Base-by-base conservation (phyloP, 768 basidiomycete species). In the Austroboletus eburneus region DNA sequence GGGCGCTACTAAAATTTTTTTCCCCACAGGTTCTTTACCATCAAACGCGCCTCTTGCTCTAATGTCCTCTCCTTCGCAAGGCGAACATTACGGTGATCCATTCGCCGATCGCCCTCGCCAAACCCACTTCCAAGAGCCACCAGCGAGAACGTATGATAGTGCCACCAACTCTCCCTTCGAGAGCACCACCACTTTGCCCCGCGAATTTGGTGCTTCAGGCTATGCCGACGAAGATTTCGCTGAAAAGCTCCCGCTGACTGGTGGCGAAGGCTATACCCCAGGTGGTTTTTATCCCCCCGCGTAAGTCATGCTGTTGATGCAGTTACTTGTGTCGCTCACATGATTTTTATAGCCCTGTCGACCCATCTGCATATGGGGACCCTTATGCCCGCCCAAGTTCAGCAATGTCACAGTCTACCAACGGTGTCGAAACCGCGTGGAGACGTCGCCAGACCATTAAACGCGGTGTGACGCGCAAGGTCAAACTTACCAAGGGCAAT, bases 401-500 rank as follows among this genome's bases (percentile, higher is more conserved):
- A 17, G 65, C 72, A 14, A 68, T 75, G 37, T 82, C 81, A 0
- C 70, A 73, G 17, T 75, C 78, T 33, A 77, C 75, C 17, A 77
- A 71, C 51, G 81, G 79, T 25, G 70, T 70, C 41, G 82, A 85
- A 48, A 78, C 70, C 41, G 82, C 80, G 3, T 80, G 79, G 79
- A 69, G 77, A 52, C 81, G 87, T 48, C 84, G 91, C 45, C 91
- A 95, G 67, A 91, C 88, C 25, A 88, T 93, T 69, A 90, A 90
- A 63, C 87, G 92, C 43, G 85, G 91, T 49, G 90, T 92, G 20
- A 94, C 91, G n/a, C 86, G 90, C 58, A 90, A 87, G 63, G 87
- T 98, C 72, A 88, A 90, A 65, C 83, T 97, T 54, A 95, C 91
- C 9, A 78, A 91, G 40, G 94, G 94, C 48, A 88, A 94, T 59